A percentile compares a stretch with the other conserved stretches of the same genome.
Evolutionary conservation across 2,329 filamentous ascomycete genomes (phyloP).

Genomic region (Talaromyces sp.): DNA sequence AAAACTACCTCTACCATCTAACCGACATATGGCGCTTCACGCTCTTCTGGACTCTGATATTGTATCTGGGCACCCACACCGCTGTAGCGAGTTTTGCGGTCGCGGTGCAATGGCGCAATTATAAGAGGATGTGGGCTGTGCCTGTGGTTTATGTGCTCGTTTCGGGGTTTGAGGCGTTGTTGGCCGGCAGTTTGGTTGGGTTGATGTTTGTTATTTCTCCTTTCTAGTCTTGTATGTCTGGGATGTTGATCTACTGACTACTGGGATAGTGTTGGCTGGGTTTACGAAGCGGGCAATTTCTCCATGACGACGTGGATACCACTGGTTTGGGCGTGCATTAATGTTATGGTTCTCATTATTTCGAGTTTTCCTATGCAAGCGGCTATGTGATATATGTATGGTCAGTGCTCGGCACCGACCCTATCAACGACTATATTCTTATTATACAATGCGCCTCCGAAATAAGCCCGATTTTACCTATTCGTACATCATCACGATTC

Average conservation of each 20-base stretch:
- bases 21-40: conserved; percentile 85
- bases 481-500: conserved; percentile 1
- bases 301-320: conserved; percentile 94
- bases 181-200: conserved; percentile 79
- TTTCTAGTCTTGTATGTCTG: background rate
- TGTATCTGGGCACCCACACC: conserved; percentile 73
- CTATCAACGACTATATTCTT: background rate
- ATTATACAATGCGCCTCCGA: background rate
- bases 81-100: conserved; percentile 70
- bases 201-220: conserved; percentile 61
- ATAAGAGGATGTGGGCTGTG: conserved; percentile 63
- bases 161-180: conserved; percentile 71
- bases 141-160: conserved; percentile 69
- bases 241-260: background rate
- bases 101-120: conserved; percentile 61
- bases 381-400: conserved; percentile 60
- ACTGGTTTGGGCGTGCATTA: conserved; percentile 82
- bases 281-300: conserved; percentile 80
- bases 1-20: conserved; percentile 69
- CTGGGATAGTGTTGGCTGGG: conserved; percentile 64
- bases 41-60: conserved; percentile 78
- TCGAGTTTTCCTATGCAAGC: conserved; percentile 93
- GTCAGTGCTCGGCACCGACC: background rate
- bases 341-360: conserved; percentile 75
- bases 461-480: background rate